These are phyloP conservation scores for Trifolium subterraneum DNA, from an alignment of 306 rosid genomes.

Conservation along the genomic window DNA sequence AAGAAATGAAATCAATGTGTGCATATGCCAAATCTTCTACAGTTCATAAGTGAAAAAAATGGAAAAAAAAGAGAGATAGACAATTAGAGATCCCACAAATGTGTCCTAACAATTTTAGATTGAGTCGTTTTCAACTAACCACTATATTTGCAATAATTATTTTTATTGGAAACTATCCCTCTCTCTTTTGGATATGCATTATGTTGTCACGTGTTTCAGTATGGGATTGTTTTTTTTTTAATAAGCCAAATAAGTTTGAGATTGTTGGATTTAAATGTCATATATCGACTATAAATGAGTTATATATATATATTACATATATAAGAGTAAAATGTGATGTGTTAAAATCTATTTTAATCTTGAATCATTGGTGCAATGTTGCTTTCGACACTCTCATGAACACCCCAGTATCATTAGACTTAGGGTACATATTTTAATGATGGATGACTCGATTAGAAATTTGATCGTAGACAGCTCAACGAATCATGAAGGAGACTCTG, in stretches of 20 bases:
- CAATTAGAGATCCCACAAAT: slow-evolving; percentile 2
- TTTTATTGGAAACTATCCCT: slow-evolving; percentile 9
- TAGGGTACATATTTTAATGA: too few relatives aligned
- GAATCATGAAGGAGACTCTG: too few relatives aligned
- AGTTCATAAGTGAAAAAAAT: slow-evolving; percentile 17
- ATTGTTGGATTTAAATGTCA: neutral
- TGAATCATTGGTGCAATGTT: neutral
- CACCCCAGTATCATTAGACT: too few relatives aligned
- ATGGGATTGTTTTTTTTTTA: neutral
- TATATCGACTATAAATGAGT: neutral
- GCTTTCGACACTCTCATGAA: neutral
- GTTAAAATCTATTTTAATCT: neutral
- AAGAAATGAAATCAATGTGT: slow-evolving; percentile 39
- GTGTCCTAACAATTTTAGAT: slow-evolving; percentile 26
- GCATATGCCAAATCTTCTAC: slow-evolving; percentile 37
- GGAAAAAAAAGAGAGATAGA: neutral
- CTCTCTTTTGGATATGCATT: neutral
- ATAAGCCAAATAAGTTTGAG: too few relatives aligned
- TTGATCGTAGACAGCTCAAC: too few relatives aligned
- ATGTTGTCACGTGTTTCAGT: neutral
- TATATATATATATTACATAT: neutral
- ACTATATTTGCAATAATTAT: neutral
- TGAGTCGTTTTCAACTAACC: slow-evolving; percentile 7
- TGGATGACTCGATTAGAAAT: too few relatives aligned
- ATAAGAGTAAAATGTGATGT: neutral